A percentile compares a stretch with the other conserved stretches of the same genome.
Evolutionary conservation across 148 eudicot genomes (phyloP).

Genomic region (Dysphania ambrosioides): DNA sequence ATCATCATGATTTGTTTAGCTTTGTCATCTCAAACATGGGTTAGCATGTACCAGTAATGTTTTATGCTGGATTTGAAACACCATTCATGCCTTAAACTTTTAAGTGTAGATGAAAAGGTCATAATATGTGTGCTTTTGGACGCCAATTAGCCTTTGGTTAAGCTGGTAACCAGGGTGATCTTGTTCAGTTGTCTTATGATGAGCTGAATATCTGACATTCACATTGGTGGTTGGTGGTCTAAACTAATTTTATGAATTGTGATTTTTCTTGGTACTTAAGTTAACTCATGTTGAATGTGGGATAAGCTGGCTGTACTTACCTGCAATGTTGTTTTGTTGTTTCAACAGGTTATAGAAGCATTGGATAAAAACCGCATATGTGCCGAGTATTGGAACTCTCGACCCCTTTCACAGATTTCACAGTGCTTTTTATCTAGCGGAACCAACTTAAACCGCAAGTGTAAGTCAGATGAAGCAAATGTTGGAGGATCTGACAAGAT

Average conservation of each 20-base stretch:
- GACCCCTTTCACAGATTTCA: slow-evolving; percentile 53
- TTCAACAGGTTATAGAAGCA: slow-evolving; percentile 60
- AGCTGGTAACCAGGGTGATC: background rate
- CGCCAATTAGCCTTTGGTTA: background rate
- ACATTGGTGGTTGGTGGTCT: background rate
- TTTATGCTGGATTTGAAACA: too few relatives aligned
- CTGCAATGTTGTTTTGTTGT: background rate
- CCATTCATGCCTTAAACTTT: too few relatives aligned
- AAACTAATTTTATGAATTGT: too few relatives aligned
- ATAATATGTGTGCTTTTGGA: background rate
- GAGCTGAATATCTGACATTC: background rate
- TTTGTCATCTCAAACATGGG: too few relatives aligned
- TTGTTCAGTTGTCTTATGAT: background rate
- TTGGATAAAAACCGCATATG: slow-evolving; percentile 55
- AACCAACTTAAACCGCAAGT: slow-evolving; percentile 5
- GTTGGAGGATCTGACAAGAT: slow-evolving; percentile 34
- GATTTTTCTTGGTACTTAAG: background rate
- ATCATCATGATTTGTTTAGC: background rate
- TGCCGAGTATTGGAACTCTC: slow-evolving; percentile 73
- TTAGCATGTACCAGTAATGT: too few relatives aligned
- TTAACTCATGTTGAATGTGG: background rate
- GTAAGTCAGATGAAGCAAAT: slow-evolving; percentile 27
- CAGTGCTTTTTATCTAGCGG: slow-evolving; percentile 37
- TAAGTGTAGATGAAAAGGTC: too few relatives aligned
- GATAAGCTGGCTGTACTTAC: background rate